Evolutionary conservation across 257 asterid species (phyloP).

Genomic region (Nicotiana otophora): DNA sequence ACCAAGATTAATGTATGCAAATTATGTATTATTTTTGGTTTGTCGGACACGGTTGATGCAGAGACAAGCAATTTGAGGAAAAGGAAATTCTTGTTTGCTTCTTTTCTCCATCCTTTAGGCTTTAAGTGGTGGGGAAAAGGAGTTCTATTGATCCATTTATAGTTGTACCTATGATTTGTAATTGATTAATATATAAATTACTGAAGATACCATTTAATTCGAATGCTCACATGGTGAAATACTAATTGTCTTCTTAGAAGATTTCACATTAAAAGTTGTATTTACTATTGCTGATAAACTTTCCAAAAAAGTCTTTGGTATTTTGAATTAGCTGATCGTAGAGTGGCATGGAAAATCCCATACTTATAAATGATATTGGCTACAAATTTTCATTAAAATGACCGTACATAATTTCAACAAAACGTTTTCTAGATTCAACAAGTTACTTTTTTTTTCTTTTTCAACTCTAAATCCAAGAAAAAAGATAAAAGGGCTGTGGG

Average conservation of each 20-base stretch:
- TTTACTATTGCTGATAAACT: background rate
- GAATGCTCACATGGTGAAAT: background rate
- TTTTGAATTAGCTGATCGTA: background rate
- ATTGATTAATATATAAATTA: background rate
- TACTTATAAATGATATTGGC: background rate
- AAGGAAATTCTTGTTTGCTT: background rate
- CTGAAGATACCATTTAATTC: background rate
- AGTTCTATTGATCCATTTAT: background rate
- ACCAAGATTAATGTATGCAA: background rate
- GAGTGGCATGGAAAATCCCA: background rate
- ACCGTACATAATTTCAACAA: too few species aligned
- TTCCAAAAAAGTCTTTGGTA: background rate
- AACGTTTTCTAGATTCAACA: background rate
- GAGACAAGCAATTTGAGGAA: background rate
- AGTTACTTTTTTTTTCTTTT: background rate
- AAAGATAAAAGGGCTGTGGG: background rate
- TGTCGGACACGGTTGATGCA: background rate
- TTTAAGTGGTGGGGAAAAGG: background rate
- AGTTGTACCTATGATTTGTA: background rate
- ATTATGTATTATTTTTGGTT: background rate
- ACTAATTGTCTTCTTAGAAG: background rate
- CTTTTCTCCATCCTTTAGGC: background rate
- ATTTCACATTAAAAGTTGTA: background rate
- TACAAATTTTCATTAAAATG: too few species aligned
- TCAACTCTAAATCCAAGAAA: background rate